Evolutionary conservation across 2,329 filamentous ascomycete species (phyloP), one percentile per base, ranked within the genome.

Genomic region (Diplodia intermedia): DNA sequence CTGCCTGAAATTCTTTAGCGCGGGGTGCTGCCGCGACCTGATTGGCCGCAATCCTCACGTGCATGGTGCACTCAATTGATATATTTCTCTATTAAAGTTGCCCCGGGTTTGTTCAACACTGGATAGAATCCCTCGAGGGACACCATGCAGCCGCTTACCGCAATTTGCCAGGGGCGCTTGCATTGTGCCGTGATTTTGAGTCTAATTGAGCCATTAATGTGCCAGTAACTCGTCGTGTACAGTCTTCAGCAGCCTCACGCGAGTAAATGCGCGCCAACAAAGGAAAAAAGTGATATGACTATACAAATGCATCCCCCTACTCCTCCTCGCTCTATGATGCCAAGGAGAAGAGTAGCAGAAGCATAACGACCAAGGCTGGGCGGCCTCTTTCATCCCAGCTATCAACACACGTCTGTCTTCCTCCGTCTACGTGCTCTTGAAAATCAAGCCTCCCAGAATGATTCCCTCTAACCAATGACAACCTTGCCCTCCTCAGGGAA

Each of bases 401-500:
- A 62, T 67, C 66, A 67, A 62, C 56, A 67, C 66, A 67, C 12
- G 55, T 53, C 56, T 33, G 23, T 29, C 49, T 54, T 31, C 62
- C 23, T 40, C 66, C 66, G 36, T 62, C 66, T 62, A 67, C 60
- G n/a, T 63, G 40, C 50, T 33, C 40, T 52, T 33, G n/a, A n/a
- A 29, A 33, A 50, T 49, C 60, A 52, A 26, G 31, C 29, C 55
- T 55, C 55, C 8, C 33, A 4, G 9, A 4, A 9, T 49, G 18
- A 53, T 9, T 20, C 18, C 20, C 9, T 60, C 26, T 67, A 99
- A 91, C 95, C 95, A 83, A 99, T 97, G 75, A 98, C 83, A 74
- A 99, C 86, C 83, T 89, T 90, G 79, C 88, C 89, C 14, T 97
- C 95, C 80, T 94, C 91, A 71, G 92, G 89, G 89, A 99, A 98